Evolutionary conservation across 805 yeast species (phyloP), one percentile per base, ranked within the genome.

Genomic region (Candida insectalens): DNA sequence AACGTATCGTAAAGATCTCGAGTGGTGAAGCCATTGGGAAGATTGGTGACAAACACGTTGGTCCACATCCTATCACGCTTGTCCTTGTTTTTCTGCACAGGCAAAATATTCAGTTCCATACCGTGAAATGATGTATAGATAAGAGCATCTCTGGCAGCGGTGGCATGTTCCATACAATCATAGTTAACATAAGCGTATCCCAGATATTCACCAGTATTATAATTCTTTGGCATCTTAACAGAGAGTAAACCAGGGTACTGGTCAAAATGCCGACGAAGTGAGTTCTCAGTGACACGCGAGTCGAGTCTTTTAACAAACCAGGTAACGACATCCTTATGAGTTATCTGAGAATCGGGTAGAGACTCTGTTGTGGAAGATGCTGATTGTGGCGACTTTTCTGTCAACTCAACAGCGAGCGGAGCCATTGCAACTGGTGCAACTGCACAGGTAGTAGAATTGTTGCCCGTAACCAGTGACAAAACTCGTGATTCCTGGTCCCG

Each of bases 121-220:
- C 53, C 58, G 18, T 50, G 40, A 0, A 72, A 42, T 0, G 44
- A 44, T 3, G 61, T 60, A 43, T 69, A 72, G 50, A 76, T 80
- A 55, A 77, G 65, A 7, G 69, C 64, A 30, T 70, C 76, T 31
- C 72, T 60, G 3, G 83, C 85, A 22, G 37, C 35, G 25, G 63
- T 64, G 1, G 84, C 84, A 34, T 71, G 78, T 7, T 54, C 46
- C 29, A 62, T 60, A 4, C 51, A 55, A 6, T 57, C 54, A 49
- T 77, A 79, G 36, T 81, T 78, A 14, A 80, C 75, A 50, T 80
- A 82, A 1, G 85, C 92, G 53, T 81, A 79, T 3, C 85, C 81
- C 36, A 83, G 57, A 1, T 87, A 71, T 32, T 64, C 56, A 17
- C 69, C 69, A n/a, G 71, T 60, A 21, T 59, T 56, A 18, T 71